These are phyloP conservation scores for Fusarium irregulare DNA, from an alignment of 2,329 filamentous ascomycete species.

Conservation along the genomic window DNA sequence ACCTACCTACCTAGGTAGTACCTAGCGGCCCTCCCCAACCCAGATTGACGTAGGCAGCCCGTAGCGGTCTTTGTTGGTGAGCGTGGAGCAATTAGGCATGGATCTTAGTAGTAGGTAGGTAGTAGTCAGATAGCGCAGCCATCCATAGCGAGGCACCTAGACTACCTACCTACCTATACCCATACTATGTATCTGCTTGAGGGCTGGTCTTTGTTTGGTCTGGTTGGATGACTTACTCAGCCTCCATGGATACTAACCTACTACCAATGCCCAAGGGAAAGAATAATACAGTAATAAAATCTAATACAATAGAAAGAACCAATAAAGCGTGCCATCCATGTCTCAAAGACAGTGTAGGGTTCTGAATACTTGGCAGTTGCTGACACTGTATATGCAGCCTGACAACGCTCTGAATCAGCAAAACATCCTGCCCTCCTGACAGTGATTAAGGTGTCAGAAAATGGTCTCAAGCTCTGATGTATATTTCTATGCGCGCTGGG, in stretches of 20 bases:
- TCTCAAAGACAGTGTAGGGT: constrained; percentile 14
- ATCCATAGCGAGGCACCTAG: too few species aligned
- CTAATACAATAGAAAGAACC: not conserved
- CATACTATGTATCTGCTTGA: too few species aligned
- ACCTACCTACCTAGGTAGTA: not conserved
- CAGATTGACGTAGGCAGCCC: not conserved
- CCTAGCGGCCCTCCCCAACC: not conserved
- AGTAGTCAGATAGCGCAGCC: too few species aligned
- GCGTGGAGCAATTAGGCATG: constrained; percentile 22
- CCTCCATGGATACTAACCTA: not conserved
- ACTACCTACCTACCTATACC: too few species aligned
- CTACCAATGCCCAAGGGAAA: not conserved
- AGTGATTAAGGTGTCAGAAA: constrained; percentile 29
- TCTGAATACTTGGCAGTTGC: not conserved
- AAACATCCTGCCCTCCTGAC: not conserved
- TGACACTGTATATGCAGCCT: constrained; percentile 29
- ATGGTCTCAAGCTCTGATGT: not conserved
- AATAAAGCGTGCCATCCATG: constrained; percentile 11
- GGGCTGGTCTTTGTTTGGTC: constrained; percentile 4
- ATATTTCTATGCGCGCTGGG: not conserved
- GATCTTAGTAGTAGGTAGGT: too few species aligned
- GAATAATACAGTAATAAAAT: not conserved
- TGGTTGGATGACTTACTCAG: constrained; percentile 7
- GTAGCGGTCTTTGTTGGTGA: constrained; percentile 26
- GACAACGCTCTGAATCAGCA: constrained; percentile 7